Evolutionary conservation across 306 rosid species (phyloP).

Genomic region (Rubus idaeus): DNA sequence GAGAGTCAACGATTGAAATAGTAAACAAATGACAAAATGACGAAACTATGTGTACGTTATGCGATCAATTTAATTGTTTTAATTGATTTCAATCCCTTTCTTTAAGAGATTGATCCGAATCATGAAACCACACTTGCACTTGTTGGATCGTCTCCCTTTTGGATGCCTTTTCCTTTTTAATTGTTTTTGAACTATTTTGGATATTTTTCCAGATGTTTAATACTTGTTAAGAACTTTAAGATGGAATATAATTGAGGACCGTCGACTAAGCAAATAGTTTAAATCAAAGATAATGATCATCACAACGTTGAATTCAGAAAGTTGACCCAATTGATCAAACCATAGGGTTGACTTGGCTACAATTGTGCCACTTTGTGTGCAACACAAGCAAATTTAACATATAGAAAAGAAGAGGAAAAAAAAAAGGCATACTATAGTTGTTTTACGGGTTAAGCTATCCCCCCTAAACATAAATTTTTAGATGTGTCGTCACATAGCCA

Average conservation of each 20-base stretch:
- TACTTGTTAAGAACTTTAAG: too few relatives aligned
- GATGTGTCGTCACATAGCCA: too few relatives aligned
- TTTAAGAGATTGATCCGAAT: too few relatives aligned
- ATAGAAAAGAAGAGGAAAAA: not conserved
- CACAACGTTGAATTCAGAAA: not conserved
- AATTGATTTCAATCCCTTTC: not conserved
- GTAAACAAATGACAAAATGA: not conserved
- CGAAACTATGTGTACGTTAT: not conserved
- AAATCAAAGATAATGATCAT: not conserved
- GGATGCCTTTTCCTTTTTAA: too few relatives aligned
- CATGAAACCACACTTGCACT: too few relatives aligned
- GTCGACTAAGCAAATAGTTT: not conserved
- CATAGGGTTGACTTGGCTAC: not conserved
- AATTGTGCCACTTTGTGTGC: not conserved
- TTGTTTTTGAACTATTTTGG: too few relatives aligned
- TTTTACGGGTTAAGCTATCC: not conserved
- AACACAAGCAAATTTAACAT: not conserved
- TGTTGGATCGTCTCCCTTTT: too few relatives aligned
- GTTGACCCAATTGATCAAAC: not conserved
- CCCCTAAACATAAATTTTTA: too few relatives aligned
- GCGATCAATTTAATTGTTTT: not conserved
- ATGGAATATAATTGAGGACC: too few relatives aligned
- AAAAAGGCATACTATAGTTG: not conserved
- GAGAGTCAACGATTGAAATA: not conserved
- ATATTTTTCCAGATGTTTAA: too few relatives aligned